A percentile compares a stretch with the other conserved stretches of the same genome.
These are phyloP conservation scores for Neoarthrinium moseri DNA, from an alignment of 2,329 filamentous ascomycete genomes.

Conservation along the genomic window DNA sequence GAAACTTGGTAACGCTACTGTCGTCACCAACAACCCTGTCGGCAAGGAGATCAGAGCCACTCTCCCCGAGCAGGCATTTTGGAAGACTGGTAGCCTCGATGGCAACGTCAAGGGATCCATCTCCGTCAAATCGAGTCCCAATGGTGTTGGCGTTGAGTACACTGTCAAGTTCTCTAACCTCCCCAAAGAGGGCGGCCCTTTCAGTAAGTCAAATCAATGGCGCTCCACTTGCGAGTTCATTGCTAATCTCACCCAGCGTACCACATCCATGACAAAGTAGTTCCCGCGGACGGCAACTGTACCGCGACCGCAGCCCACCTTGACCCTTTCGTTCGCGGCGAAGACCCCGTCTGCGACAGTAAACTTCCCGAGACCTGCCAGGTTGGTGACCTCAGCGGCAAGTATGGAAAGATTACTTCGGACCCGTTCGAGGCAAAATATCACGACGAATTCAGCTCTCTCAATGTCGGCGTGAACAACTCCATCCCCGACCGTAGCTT, in stretches of 20 bases:
- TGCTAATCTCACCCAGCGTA: conserved; percentile 50
- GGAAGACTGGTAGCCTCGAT: conserved; percentile 41
- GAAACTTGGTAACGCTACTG: conserved; percentile 47
- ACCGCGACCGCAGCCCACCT: conserved; percentile 65
- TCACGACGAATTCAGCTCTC: conserved; percentile 57
- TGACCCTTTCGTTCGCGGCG: conserved; percentile 67
- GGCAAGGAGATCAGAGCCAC: conserved; percentile 53
- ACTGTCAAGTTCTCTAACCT: conserved; percentile 57
- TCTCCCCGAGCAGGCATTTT: conserved; percentile 54
- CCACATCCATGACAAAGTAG: conserved; percentile 67
- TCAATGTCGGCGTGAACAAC: conserved; percentile 44
- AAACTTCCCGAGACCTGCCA: conserved; percentile 63
- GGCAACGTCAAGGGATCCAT: conserved; percentile 57
- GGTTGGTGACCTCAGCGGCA: conserved; percentile 74
- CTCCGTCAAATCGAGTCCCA: conserved; percentile 40
- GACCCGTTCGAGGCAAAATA: conserved; percentile 51
- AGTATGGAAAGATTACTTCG: conserved; percentile 61
- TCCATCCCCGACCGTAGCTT: conserved; percentile 67
- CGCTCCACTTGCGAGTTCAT: neutral
- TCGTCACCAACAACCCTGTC: conserved; percentile 54
- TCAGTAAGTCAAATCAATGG: conserved; percentile 54
- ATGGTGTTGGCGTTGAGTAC: conserved; percentile 56
- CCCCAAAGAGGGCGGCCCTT: conserved; percentile 56
- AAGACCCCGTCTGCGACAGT: conserved; percentile 59
- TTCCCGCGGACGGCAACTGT: conserved; percentile 70